phyloP scores from a whole-genome alignment of 2,329 filamentous ascomycete species.

The Tolypocladium ophioglossoides region DNA sequence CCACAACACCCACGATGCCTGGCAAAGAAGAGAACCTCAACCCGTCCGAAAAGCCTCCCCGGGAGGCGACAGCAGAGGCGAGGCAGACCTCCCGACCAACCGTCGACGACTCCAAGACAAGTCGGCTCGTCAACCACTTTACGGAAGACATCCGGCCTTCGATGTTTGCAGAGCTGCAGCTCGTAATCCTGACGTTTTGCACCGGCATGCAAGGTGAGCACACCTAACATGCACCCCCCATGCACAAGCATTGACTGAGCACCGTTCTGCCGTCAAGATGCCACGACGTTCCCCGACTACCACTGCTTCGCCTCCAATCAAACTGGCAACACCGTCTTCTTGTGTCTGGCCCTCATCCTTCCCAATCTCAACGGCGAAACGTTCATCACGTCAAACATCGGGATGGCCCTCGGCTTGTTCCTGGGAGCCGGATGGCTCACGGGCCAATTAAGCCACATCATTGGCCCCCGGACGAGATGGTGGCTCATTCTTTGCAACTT shows the following conservation, averaged over 20 bases:
- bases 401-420: constrained; percentile 43
- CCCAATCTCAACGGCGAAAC: constrained; percentile 34
- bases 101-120: not conserved
- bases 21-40: not conserved
- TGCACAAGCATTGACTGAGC: not conserved
- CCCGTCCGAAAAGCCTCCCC: not conserved
- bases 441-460: constrained; percentile 43
- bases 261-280: constrained; percentile 26
- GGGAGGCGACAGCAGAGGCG: not conserved
- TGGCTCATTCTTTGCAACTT: constrained; percentile 46
- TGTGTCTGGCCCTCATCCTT: constrained; percentile 39
- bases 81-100: not conserved
- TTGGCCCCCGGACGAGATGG: constrained; percentile 37
- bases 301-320: constrained; percentile 55
- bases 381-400: constrained; percentile 45
- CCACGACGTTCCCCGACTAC: constrained; percentile 49
- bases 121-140: constrained; percentile 8
- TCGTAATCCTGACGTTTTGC: constrained; percentile 36
- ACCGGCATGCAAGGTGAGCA: constrained; percentile 38
- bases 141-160: constrained; percentile 24
- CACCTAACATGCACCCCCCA: not conserved
- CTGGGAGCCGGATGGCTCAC: constrained; percentile 42
- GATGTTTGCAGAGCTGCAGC: constrained; percentile 31
- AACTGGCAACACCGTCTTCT: constrained; percentile 54
- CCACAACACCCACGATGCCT: not conserved